Base-by-base conservation (phyloP, 2,329 filamentous ascomycete genomes). In the Gaeumannomyces sp. region DNA sequence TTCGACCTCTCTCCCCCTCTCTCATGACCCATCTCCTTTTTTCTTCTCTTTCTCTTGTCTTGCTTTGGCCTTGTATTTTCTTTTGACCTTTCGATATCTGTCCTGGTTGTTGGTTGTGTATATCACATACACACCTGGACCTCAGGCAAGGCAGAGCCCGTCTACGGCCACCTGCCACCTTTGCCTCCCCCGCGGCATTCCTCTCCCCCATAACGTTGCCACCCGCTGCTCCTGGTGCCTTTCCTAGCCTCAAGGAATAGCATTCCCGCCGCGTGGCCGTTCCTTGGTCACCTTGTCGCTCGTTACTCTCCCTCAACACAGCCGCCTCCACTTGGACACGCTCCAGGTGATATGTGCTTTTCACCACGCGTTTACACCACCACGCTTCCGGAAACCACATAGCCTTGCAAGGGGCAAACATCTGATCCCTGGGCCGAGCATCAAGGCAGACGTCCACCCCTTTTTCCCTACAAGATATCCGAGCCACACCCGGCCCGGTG, bases 31-130 rank as follows among this genome's bases (percentile, higher is more conserved):
- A 50, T 59, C 28, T 50, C 35, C 35, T 58, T 50, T 53, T 53
- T 28, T 50, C 29, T 38, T 59, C 62, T 38, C 53, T 29, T 19
- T 63, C 62, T 28, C 58, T 63, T 57, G 25, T 22, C 56, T 33
- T 31, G 33, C 33, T 35, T 35, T 35, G 33, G 11, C 33, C 11
- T 35, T 14, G 33, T 35, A 13, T 35, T 35, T 35, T 35, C 13
- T 13, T 35, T 35, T 35, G 33, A 35, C 13, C 33, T 35, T 35
- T 35, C 33, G 13, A 35, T 50, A 28, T 63, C 61, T 35, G 28
- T 59, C 56, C 6, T 38, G 50, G 19, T n/a, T 25, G 16, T 14
- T 35, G 10, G 29, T 29, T 27, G 27, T 33, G 14, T 31, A 31
- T 7, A 4, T 19, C 28, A 16, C n/a, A 27, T 38, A 22, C 58